phyloP scores from a whole-genome alignment of 2,329 filamentous ascomycete species.

The Trichoderma cornu-damae region DNA sequence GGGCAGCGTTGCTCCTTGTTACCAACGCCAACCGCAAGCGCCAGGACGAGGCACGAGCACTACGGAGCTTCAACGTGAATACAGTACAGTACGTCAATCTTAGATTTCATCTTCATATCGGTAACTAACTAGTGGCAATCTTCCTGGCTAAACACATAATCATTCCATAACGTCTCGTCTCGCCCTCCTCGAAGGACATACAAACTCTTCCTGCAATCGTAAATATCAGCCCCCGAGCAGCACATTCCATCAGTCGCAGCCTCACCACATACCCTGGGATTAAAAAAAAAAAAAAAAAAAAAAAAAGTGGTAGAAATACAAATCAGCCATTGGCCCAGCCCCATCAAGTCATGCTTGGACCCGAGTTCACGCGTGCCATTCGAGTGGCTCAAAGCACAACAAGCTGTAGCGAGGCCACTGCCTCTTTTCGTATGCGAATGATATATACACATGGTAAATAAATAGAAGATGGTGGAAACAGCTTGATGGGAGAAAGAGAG shows the following conservation, averaged over 20 bases:
- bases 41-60: neutral
- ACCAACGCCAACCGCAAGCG: neutral
- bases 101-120: constrained; percentile 14
- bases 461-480: constrained; percentile 9
- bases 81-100: too few relatives aligned
- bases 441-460: constrained; percentile 15
- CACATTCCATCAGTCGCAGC: neutral
- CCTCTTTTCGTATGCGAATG: constrained; percentile 11
- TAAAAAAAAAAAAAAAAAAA: neutral
- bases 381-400: neutral
- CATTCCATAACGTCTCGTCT: constrained; percentile 10
- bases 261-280: constrained; percentile 1
- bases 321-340: neutral
- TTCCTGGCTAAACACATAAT: constrained; percentile 6
- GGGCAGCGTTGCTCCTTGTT: too few relatives aligned
- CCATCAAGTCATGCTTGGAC: constrained; percentile 4
- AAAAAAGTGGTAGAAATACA: constrained; percentile 10
- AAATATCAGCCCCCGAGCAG: neutral
- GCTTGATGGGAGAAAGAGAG: constrained; percentile 3
- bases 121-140: neutral
- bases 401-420: neutral
- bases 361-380: neutral
- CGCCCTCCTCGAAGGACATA: constrained; percentile 2
- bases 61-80: neutral
- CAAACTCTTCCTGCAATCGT: constrained; percentile 1